Evolutionary conservation across 2,329 filamentous ascomycete genomes (phyloP), one percentile per base, ranked within the genome.

Genomic region (Eutypa lata): DNA sequence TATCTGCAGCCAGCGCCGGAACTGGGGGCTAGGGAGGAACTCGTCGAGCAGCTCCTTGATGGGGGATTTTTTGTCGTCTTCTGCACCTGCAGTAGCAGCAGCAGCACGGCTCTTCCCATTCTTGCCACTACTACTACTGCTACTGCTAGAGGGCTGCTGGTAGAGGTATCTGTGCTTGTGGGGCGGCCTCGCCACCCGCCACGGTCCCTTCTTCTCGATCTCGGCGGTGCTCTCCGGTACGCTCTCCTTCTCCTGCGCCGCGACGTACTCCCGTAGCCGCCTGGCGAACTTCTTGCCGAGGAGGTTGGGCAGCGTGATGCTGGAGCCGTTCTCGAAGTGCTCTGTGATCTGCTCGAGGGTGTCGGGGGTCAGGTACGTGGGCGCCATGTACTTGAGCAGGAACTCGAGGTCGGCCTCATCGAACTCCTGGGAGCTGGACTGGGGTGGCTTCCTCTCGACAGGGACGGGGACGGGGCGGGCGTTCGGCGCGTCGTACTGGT

Each of bases 151-250:
- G 59, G 73, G 75, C 61, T 91, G 85, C 54, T 90, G 81, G 71
- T 94, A 99, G 2, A 96, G 77, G 69, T 88, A 99, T 14, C 92
- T 89, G 67, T 97, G 91, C 75, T 99, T 99, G 74, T 99, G 92
- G 0, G 94, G 94, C 38, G 94, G 94, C 31, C 84, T 82, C 7
- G 94, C 90, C 8, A 95, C 88, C 55, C 80, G 83, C 89, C 90
- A 94, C 0, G 74, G 72, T 42, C 76, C 81, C 56, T 73, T 73
- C 56, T 73, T 73, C 63, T 87, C 82, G 54, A 88, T 84, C 53
- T 80, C 78, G 0, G 70, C 65, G 45, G 80, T 83, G 16, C 74
- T 69, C 16, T 73, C 69, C 1, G 76, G 74, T 5, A 81, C 65
- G 2, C 66, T 38, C 33, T 75, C 67, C 52, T 73, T 73, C 64